Evolutionary conservation across 2,329 filamentous ascomycete species (phyloP).

Genomic region (Xylaria sp.): DNA sequence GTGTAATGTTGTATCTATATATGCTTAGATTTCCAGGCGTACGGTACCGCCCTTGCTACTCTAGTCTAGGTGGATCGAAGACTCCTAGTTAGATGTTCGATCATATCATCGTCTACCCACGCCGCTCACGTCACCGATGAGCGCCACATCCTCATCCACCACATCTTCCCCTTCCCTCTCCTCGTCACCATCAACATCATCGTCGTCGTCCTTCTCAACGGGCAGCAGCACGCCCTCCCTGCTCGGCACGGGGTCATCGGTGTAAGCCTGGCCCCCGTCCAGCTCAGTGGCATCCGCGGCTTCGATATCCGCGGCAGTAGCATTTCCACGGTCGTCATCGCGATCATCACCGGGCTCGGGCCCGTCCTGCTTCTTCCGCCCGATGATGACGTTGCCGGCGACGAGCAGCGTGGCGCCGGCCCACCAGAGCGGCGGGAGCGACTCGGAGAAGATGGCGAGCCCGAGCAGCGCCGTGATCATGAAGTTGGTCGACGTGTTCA

Average conservation of each 20-base stretch:
- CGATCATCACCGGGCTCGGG: neutral
- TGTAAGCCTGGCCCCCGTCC: slow-evolving; percentile 3
- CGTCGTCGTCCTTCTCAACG: slow-evolving; percentile 11
- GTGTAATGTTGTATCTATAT: too few species aligned
- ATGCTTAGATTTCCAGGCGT: too few species aligned
- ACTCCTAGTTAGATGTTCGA: too few species aligned
- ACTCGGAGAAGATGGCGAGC: slow-evolving; percentile 70
- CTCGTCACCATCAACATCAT: slow-evolving; percentile 2
- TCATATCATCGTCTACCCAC: slow-evolving; percentile 7
- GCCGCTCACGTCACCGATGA: slow-evolving; percentile 28
- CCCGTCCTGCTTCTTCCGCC: slow-evolving; percentile 53
- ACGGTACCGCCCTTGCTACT: too few species aligned
- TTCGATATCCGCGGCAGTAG: neutral
- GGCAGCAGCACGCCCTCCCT: slow-evolving; percentile 12
- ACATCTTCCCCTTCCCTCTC: slow-evolving; percentile 8
- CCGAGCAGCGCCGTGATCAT: slow-evolving; percentile 76
- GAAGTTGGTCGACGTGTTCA: slow-evolving; percentile 84
- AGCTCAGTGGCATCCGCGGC: slow-evolving; percentile 15
- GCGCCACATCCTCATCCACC: slow-evolving; percentile 29
- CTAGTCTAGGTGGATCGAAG: too few species aligned
- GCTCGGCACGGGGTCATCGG: neutral
- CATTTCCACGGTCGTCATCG: neutral
- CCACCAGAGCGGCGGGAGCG: slow-evolving; percentile 76
- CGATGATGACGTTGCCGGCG: slow-evolving; percentile 77
- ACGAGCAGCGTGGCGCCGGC: slow-evolving; percentile 72